These are phyloP conservation scores for Malassezia restricta DNA, from an alignment of 1,284 basidiomycete genomes.

Conservation along the genomic window DNA sequence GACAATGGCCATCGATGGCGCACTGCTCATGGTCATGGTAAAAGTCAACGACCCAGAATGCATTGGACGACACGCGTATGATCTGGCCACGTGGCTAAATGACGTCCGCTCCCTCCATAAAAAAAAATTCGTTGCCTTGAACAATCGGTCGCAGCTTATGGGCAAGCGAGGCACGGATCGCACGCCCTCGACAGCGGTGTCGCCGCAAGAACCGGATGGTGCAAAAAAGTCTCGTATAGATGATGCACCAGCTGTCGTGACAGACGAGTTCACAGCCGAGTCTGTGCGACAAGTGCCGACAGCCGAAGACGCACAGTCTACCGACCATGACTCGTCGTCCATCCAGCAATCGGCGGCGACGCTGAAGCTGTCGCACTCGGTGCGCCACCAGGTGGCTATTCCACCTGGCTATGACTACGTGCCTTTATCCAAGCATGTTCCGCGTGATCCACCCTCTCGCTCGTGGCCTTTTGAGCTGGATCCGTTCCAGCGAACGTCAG, in stretches of 20 bases:
- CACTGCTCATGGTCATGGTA: background rate
- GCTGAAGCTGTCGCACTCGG: slow-evolving; percentile 47
- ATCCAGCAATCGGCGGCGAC: slow-evolving; percentile 16
- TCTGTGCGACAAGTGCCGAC: slow-evolving; percentile 17
- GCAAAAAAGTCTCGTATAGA: slow-evolving; percentile 18
- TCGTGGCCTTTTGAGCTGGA: slow-evolving; percentile 93
- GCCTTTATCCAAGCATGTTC: slow-evolving; percentile 82
- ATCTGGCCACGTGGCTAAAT: too few relatives aligned
- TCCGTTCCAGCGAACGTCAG: slow-evolving; percentile 91
- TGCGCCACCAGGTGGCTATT: slow-evolving; percentile 86
- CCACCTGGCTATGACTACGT: slow-evolving; percentile 83
- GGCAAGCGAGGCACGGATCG: background rate
- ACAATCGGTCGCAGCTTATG: background rate
- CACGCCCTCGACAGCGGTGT: background rate
- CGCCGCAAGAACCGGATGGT: background rate
- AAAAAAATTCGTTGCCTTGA: too few relatives aligned
- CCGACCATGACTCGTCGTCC: slow-evolving; percentile 5
- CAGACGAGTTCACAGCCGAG: slow-evolving; percentile 31
- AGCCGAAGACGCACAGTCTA: background rate
- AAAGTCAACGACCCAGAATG: too few relatives aligned
- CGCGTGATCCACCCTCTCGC: slow-evolving; percentile 75
- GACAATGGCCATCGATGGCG: slow-evolving; percentile 20
- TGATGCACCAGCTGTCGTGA: slow-evolving; percentile 25
- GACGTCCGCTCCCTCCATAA: too few relatives aligned
- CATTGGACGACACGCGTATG: too few relatives aligned